Base-by-base conservation (phyloP, 106 monocot genomes). In the Narthecium ossifragum region DNA sequence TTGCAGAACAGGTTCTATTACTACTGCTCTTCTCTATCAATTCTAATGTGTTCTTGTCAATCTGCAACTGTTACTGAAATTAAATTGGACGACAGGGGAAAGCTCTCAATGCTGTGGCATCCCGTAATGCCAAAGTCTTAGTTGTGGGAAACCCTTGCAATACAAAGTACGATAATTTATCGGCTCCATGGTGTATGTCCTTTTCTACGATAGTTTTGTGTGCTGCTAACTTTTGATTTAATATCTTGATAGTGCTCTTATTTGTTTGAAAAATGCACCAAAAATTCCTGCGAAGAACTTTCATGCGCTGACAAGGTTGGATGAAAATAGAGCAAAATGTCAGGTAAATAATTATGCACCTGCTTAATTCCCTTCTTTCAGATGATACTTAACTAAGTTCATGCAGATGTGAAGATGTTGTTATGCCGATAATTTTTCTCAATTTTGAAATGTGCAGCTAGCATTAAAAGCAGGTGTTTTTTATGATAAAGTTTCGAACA, bases 281-380 rank as follows among this genome's bases (percentile, higher is more conserved):
- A 63, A 81, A 25, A 90, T 90, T 57, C 94, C 94, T 51, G 73
- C 94, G 26, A 90, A 86, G 61, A 96, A 96, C 65, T 96, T 96
- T 52, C 94, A 96, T 74, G 94, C 94, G 30, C 65, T 96, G 64
- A 96, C 94, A 37, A 86, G 94, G 67, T 78, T 96, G 72, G 94
- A 96, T 73, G 94, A 96, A 67, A 96, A 96, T 55, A 79, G 94
- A 60, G 94, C 94, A 41, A 96, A 96, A 78, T 96, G 94, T 50
- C 94, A 96, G 83, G 94, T 93, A 58, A 29, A 36, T 34, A 0
- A 17, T 18, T 43, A 34, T 47, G 49, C 12, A 59, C 24, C 54
- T 61, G 8, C 51, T 28, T 17, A 46, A 32, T 45, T 37, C 9
- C 17, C 65, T 26, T 50, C 25, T 27, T 63, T 12, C 20, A 22